phyloP scores from a whole-genome alignment of 441 rosid genomes.

The Erodium texanum region DNA sequence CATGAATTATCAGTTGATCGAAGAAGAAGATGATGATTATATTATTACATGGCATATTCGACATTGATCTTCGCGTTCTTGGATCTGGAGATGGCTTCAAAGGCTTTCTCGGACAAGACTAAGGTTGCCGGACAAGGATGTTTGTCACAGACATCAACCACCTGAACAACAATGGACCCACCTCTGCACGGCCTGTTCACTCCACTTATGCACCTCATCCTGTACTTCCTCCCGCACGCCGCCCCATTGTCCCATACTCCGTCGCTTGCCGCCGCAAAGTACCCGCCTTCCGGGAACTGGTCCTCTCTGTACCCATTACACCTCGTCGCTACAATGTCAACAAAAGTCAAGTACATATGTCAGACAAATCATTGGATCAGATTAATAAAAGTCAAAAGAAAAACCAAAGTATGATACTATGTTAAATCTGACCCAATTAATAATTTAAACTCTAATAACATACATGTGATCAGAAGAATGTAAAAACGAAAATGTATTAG shows the following conservation, averaged over 20 bases:
- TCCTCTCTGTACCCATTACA: background rate
- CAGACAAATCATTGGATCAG: too few species aligned
- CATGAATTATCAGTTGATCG: too few species aligned
- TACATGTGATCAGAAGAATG: too few species aligned
- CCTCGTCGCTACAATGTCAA: background rate
- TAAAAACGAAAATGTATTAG: too few species aligned
- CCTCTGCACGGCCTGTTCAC: slow-evolving; percentile 1
- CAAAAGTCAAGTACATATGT: background rate
- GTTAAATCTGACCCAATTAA: too few species aligned
- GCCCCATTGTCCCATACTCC: slow-evolving; percentile 1
- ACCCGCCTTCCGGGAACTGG: slow-evolving; percentile 2
- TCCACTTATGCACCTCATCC: slow-evolving; percentile 4
- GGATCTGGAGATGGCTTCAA: background rate
- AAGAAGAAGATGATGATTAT: background rate
- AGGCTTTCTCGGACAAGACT: background rate
- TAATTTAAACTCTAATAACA: too few species aligned
- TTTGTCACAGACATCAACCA: background rate
- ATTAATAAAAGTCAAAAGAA: too few species aligned
- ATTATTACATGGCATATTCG: background rate
- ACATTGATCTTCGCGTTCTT: background rate
- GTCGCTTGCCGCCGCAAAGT: background rate
- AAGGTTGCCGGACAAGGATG: background rate
- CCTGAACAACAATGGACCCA: background rate
- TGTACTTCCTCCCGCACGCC: slow-evolving; percentile 2
- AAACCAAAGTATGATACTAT: too few species aligned